These are phyloP conservation scores for Plantago elongata DNA, from an alignment of 257 asterid species.

Conservation along the genomic window DNA sequence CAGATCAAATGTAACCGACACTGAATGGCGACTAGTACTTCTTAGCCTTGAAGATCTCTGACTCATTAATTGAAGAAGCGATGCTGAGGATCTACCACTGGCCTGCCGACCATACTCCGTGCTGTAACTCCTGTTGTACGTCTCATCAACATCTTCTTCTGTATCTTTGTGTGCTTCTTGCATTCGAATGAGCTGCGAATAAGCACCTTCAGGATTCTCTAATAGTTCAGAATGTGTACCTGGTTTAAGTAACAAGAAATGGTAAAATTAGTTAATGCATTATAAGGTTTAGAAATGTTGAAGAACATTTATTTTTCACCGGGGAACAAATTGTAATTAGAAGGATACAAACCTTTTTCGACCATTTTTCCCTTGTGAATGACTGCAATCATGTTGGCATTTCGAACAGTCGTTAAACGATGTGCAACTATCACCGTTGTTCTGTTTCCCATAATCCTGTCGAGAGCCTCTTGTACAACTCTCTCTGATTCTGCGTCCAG, in stretches of 20 bases:
- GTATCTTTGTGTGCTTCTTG: constrained; percentile 42
- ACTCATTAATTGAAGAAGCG: constrained; percentile 43
- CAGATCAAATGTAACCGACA: constrained; percentile 45
- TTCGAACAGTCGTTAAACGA: constrained; percentile 54
- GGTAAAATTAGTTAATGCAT: too few relatives aligned
- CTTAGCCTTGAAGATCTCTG: constrained; percentile 59
- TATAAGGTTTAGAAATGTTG: too few relatives aligned
- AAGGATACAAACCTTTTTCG: constrained; percentile 44
- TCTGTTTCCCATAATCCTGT: constrained; percentile 45
- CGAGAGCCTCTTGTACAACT: constrained; percentile 48
- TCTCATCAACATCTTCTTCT: constrained; percentile 36
- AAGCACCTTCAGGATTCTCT: constrained; percentile 39
- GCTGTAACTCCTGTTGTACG: constrained; percentile 22
- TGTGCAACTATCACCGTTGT: constrained; percentile 66
- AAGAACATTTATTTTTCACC: too few relatives aligned
- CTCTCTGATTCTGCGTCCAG: constrained; percentile 52
- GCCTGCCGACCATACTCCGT: constrained; percentile 43
- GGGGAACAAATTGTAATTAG: background rate
- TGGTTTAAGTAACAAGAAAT: constrained; percentile 10
- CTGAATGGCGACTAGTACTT: constrained; percentile 50
- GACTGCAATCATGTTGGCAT: constrained; percentile 55
- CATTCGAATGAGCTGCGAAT: constrained; percentile 39
- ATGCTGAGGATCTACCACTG: constrained; percentile 45
- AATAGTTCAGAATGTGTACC: constrained; percentile 50
- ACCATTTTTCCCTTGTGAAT: constrained; percentile 45